Base-by-base conservation (phyloP, 2,329 filamentous ascomycete genomes). In the Neurospora sp. region DNA sequence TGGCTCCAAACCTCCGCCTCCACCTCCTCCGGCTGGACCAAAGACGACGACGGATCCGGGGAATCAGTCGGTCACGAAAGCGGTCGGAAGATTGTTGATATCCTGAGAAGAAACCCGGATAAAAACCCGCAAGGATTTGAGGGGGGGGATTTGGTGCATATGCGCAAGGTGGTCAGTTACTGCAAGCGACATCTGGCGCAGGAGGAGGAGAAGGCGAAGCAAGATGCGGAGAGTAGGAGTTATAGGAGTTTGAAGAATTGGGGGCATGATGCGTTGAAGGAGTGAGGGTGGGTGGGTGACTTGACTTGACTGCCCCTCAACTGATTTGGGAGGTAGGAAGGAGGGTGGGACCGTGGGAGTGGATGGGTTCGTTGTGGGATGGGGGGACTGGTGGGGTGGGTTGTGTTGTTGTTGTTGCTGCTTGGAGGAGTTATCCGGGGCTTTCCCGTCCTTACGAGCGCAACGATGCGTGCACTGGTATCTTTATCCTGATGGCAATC, bases 181-280 rank as follows among this genome's bases (percentile, higher is more conserved):
- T 86, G 84, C 75, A 89, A 88, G 76, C 79, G 86, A 4, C 86
- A 89, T 78, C 78, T 89, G 2, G 86, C 86, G 15, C 86, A 87
- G 75, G 86, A 89, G 76, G 83, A 82, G 76, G 83, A 82, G 71
- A 84, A 81, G 72, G 84, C 83, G 68, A 82, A 89, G 77, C 81
- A 82, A 28, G 74, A 79, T 52, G 76, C 77, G 15, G 71, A 75
- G 1, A 80, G 78, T 38, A 79, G 77, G 74, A 80, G 78, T 66
- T 85, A 85, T 71, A 84, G 82, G 74, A 84, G 81, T 42, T 75
- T 87, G 77, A 86, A 86, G 79, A 87, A 86, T 72, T 86, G 84
- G 84, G 81, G 82, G 0, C 81, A 84, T 74, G 82, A 84, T 80
- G 76, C 81, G 4, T 74, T 80, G 71, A 83, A 82, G 72, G 75